Conservation (phyloP, 2,329 filamentous ascomycete genomes). For the Mariannaea sp. region DNA sequence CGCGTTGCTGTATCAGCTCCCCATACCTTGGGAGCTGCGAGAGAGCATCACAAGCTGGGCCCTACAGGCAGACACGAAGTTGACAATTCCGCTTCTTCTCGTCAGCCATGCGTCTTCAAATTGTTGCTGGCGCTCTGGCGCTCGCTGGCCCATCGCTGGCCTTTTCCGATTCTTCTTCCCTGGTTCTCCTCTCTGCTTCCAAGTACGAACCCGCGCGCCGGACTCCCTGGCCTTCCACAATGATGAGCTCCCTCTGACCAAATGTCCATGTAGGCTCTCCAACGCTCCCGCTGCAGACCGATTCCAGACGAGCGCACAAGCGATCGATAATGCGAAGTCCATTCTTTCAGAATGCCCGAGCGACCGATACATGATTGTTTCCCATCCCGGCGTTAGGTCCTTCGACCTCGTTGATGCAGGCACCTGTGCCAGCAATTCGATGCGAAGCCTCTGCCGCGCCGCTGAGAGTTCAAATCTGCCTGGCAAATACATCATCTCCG, state of each 20-base stretch:
- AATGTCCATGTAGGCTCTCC: constrained; percentile 40
- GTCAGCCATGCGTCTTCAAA: constrained; percentile 59
- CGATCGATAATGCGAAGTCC: constrained; percentile 50
- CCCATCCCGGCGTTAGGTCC: constrained; percentile 74
- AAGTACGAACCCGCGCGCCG: constrained; percentile 60
- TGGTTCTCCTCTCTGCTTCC: constrained; percentile 84
- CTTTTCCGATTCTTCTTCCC: constrained; percentile 86
- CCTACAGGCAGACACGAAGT: constrained; percentile 35
- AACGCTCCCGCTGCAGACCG: constrained; percentile 44
- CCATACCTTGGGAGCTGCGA: constrained; percentile 22
- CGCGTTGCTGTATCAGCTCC: constrained; percentile 33
- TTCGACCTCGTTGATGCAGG: constrained; percentile 65
- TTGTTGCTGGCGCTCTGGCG: constrained; percentile 56
- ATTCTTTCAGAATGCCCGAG: constrained; percentile 72
- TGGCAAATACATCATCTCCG: constrained; percentile 56
- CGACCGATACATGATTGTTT: constrained; percentile 75
- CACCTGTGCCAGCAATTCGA: constrained; percentile 53
- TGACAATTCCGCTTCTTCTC: constrained; percentile 34
- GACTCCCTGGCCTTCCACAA: constrained; percentile 15
- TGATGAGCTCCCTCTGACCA: constrained; percentile 33
- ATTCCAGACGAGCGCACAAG: constrained; percentile 55
- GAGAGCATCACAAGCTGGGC: constrained; percentile 31
- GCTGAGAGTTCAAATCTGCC: constrained; percentile 43
- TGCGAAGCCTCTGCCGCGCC: constrained; percentile 57
- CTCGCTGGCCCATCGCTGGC: constrained; percentile 66